Base-by-base conservation (phyloP, 306 rosid genomes). In the Luffa aegyptiaca region DNA sequence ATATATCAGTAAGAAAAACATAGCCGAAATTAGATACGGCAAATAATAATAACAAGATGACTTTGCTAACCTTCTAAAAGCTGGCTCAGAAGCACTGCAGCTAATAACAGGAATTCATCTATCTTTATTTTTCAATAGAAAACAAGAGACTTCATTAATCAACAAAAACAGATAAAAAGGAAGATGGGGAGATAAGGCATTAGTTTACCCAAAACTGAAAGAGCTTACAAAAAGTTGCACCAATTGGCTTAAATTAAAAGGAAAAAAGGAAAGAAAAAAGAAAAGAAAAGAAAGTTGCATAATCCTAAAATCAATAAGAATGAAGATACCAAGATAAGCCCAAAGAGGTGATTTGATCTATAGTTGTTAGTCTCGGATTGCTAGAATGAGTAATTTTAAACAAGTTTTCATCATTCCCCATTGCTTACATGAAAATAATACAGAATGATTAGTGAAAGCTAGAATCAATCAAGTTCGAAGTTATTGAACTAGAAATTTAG, bases 1-100 rank as follows among this genome's bases (percentile, higher is more conserved):
- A 73, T 6, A 73, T 7, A 45, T 46, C 45, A 16, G 20, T 73
- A 48, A 73, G 59, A 73, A 73, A 8, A 14, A 73, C 59, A 49
- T 49, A 73, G 12, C 21, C 6, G 61, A 46, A 45, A 44, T n/a
- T 14, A 4, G 53, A 70, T 42, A 48, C 17, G 12, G 21, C 0
- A 45, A 72, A 33, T 21, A 48, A 48, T 13, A 14, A 46, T 72
- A 71, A 72, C 4, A 5, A 72, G 42, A 72, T 21, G 20, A 48
- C 58, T 48, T 72, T 21, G 77, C 77, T 48, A 48, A 72, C 77
- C 58, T 72, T 46, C 56, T 44, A 70, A 46, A 70, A 45, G 21
- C 55, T 44, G 75, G 17, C 59, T 72, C 41, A 48, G 77, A 46
- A 72, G 77, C 58, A 72, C 58, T 72, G 42, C 77, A 48, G 5